phyloP scores from a whole-genome alignment of 371 early-diverging fungal genomes.

The Apophysomyces sp. region DNA sequence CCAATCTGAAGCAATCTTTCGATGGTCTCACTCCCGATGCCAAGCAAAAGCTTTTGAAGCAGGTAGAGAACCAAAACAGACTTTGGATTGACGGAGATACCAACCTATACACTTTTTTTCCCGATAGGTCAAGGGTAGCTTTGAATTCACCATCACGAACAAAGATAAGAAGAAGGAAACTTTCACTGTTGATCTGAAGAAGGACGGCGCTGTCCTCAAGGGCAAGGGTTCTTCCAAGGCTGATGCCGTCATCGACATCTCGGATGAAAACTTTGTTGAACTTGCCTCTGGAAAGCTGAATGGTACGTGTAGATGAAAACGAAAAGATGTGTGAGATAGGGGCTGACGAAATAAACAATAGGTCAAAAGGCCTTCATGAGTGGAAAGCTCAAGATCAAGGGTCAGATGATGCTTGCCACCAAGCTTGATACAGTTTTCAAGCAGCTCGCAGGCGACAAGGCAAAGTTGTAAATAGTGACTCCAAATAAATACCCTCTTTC shows the following conservation, averaged over 20 bases:
- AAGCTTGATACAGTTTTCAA: conserved; percentile 60
- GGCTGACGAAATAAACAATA: not conserved
- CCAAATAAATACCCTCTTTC: not conserved
- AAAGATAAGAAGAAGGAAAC: conserved; percentile 53
- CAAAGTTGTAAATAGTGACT: conserved; percentile 39
- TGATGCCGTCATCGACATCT: conserved; percentile 54
- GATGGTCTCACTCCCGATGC: conserved; percentile 14
- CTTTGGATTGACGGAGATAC: no score
- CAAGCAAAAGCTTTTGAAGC: conserved; percentile 20
- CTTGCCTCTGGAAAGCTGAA: conserved; percentile 77
- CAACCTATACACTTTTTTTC: conserved; percentile 9
- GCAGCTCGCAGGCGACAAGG: conserved; percentile 25
- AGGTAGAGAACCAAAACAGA: conserved; percentile 1
- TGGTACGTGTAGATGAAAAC: conserved; percentile 26
- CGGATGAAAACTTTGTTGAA: conserved; percentile 76
- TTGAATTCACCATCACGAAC: conserved; percentile 72
- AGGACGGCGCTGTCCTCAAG: conserved; percentile 41
- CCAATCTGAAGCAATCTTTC: conserved; percentile 7
- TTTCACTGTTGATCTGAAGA: conserved; percentile 71
- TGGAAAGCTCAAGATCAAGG: conserved; percentile 77
- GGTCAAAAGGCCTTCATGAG: conserved; percentile 66
- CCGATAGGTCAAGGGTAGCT: conserved; percentile 61
- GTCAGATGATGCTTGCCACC: conserved; percentile 74
- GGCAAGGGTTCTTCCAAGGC: conserved; percentile 60
- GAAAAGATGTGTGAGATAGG: not conserved